These are phyloP conservation scores for Paracoccidioides brasiliensis DNA, from an alignment of 2,329 filamentous ascomycete species.

Conservation along the genomic window DNA sequence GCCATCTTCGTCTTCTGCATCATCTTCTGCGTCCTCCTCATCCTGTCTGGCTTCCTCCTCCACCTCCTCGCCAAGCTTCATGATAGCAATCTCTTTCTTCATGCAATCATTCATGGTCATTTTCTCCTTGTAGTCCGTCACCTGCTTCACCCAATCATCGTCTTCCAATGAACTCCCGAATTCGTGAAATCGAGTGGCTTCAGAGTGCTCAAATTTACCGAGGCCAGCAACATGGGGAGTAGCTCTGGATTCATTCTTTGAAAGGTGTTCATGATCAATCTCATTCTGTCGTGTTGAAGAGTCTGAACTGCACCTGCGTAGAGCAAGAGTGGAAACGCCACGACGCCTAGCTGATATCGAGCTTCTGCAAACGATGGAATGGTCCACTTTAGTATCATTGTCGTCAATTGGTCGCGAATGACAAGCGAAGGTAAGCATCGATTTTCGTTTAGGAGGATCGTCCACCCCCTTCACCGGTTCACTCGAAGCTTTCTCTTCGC, in stretches of 20 bases:
- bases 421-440: slow-evolving; percentile 36
- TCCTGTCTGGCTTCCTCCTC: slow-evolving; percentile 76
- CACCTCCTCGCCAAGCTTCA: slow-evolving; percentile 72
- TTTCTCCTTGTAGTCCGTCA: slow-evolving; percentile 50
- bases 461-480: slow-evolving; percentile 16
- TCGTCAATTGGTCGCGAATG: slow-evolving; percentile 23
- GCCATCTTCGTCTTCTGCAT: slow-evolving; percentile 34
- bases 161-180: slow-evolving; percentile 75
- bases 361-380: slow-evolving; percentile 15
- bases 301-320: slow-evolving; percentile 9
- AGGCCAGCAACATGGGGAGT: slow-evolving; percentile 23
- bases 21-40: slow-evolving; percentile 50
- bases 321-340: slow-evolving; percentile 26
- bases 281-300: slow-evolving; percentile 8
- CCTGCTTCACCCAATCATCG: slow-evolving; percentile 81
- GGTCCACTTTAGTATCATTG: slow-evolving; percentile 14
- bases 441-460: slow-evolving; percentile 27
- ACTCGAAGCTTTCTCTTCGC: slow-evolving; percentile 24
- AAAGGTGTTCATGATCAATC: background rate
- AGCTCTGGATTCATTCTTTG: slow-evolving; percentile 14
- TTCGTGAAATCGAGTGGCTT: slow-evolving; percentile 58
- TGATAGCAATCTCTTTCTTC: slow-evolving; percentile 76
- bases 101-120: slow-evolving; percentile 85
- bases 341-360: slow-evolving; percentile 20
- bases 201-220: slow-evolving; percentile 29